phyloP scores from a whole-genome alignment of 2,329 filamentous ascomycete species.

The Cladophialophora immunda region DNA sequence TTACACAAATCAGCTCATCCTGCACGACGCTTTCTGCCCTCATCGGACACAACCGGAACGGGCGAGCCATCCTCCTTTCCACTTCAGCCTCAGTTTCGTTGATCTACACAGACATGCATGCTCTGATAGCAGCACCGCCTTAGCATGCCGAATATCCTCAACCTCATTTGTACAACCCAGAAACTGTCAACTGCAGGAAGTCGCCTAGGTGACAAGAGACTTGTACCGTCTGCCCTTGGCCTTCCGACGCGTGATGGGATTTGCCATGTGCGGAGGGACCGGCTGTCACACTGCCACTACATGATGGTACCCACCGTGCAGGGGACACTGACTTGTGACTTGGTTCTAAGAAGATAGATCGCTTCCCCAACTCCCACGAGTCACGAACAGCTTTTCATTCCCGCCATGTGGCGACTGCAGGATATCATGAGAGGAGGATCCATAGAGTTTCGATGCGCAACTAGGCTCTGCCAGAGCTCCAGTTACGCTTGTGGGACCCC shows the following conservation, averaged over 20 bases:
- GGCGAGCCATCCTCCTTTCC: constrained; percentile 1
- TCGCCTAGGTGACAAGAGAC: neutral
- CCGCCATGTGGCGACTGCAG: neutral
- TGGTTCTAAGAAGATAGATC: neutral
- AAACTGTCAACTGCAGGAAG: neutral
- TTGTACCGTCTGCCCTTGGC: neutral
- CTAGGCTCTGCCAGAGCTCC: neutral
- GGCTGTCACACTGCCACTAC: neutral
- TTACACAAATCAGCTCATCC: neutral
- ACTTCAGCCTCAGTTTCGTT: neutral
- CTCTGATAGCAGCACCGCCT: too few species aligned
- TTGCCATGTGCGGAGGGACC: neutral
- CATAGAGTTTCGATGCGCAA: neutral
- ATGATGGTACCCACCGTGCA: neutral
- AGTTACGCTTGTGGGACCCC: neutral
- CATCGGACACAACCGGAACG: neutral
- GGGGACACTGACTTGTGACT: neutral
- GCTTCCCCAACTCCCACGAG: neutral
- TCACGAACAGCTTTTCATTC: neutral
- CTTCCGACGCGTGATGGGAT: neutral
- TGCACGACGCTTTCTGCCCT: neutral
- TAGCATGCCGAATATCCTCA: neutral
- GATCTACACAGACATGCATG: neutral
- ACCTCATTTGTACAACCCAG: neutral
- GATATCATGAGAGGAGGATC: constrained; percentile 1